Base-by-base conservation (phyloP, 1,284 basidiomycete species). In the Calocybe gambosa region DNA sequence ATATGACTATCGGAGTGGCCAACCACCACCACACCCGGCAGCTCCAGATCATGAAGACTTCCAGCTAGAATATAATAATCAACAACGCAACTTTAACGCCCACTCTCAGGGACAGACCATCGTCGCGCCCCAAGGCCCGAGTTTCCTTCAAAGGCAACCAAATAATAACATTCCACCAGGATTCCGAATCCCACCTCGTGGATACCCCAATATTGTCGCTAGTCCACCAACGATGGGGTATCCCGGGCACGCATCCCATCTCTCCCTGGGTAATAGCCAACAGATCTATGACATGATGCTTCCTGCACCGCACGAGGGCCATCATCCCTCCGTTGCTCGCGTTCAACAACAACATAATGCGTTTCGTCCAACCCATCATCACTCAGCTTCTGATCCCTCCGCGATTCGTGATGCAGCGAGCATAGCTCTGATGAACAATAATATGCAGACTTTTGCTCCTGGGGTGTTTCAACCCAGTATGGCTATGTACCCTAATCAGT, bases 211-310 rank as follows among this genome's bases (percentile, higher is more conserved):
- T 37, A 58, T 80, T 37, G 59, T 78, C 34, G 72, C 76, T 5
- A 81, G 69, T 46, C 74, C 79, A 7, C 73, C 74, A 6, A 65
- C 70, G 46, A 68, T 82, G 56, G 72, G 66, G 21, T 87, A 84
- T 62, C 65, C 73, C 21, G 67, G 68, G 23, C 77, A 83, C 56
- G 71, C 78, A 12, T 67, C 80, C 10, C 77, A 82, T 49, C 70
- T 86, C 50, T 79, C 84, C 10, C 66, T 87, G 44, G 80, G 78
- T 49, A 85, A 77, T 58, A 70, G 78, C 15, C 85, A 86, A 57
- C 85, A 87, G 56, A 56, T 87, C 49, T 88, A 86, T 55, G 84
- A 89, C 57, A 83, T 87, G 79, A 82, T 87, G 74, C 64, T 82
- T 42, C 78, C 82, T 39, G 65, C 60, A 8, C 65, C 67, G 16